Evolutionary conservation across 352 stramenopile species (phyloP), one percentile per base, ranked within the genome.

Genomic region (Phytophthora hibernalis): DNA sequence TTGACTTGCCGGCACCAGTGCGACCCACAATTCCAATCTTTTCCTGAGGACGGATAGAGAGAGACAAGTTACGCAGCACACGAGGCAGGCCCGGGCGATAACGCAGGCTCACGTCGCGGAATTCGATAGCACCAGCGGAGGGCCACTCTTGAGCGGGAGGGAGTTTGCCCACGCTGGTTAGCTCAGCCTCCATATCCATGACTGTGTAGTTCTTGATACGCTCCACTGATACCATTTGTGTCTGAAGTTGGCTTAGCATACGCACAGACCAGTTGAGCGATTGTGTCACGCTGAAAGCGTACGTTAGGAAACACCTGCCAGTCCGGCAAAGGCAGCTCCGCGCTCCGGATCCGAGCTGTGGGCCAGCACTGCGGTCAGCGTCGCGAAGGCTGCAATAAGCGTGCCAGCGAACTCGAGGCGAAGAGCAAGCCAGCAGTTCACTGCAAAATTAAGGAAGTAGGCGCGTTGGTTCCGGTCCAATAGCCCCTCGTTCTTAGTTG

Each of bases 1-100:
- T 96, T 6, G 74, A 93, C 68, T 98, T 98, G 18, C 94, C 94
- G 6, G 91, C 87, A 13, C 93, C 93, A 20, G 92, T 97, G 16
- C 90, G 76, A 20, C 74, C 96, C 24, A 90, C 87, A 57, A 91
- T 86, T 10, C 84, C 85, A 13, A 97, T 84, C 74, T 98, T 99
- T 21, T 95, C 84, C 40, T 86, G 80, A 0, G 83, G 72, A 9
- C 79, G 74, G 28, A 98, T 94, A 0, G 70, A 74, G 13, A 98
- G 74, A 43, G 87, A 83, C 7, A 98, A 68, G 20, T 85, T 78
- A 22, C 77, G 74, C 42, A 93, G 55, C 12, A 95, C 83, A 53
- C 72, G 83, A 31, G 84, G 82, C 7, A 85, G 77, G 22, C 78
- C 77, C 45, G 85, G 74, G 8, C 93, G 84, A 79, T 99, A 99